These are phyloP conservation scores for Aureobasidium namibiae DNA, from an alignment of 2,329 filamentous ascomycete genomes.

Conservation along the genomic window DNA sequence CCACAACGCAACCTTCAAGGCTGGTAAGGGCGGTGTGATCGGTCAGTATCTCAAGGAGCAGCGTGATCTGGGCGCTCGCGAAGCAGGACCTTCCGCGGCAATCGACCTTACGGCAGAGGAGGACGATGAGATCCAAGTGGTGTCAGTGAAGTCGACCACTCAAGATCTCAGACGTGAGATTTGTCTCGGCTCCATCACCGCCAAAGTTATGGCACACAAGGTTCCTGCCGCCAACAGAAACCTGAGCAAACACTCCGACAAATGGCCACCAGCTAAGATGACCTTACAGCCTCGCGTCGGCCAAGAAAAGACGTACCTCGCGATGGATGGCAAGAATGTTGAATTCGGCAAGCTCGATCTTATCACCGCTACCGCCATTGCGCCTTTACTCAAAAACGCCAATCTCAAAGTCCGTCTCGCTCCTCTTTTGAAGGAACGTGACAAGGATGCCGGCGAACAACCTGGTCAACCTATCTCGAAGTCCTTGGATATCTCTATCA, in stretches of 20 bases:
- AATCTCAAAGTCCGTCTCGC: slow-evolving; percentile 59
- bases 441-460: slow-evolving; percentile 54
- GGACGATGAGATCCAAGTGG: slow-evolving; percentile 20
- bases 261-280: slow-evolving; percentile 30
- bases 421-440: slow-evolving; percentile 61
- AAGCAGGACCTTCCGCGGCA: slow-evolving; percentile 21
- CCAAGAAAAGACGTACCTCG: slow-evolving; percentile 52
- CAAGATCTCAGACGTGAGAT: slow-evolving; percentile 13
- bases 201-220: slow-evolving; percentile 16
- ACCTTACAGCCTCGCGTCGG: slow-evolving; percentile 36
- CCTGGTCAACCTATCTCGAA: slow-evolving; percentile 55
- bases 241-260: slow-evolving; percentile 54
- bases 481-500: slow-evolving; percentile 58
- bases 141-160: slow-evolving; percentile 12
- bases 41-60: slow-evolving; percentile 60
- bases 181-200: slow-evolving; percentile 15
- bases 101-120: slow-evolving; percentile 48
- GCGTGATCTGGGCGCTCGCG: slow-evolving; percentile 36
- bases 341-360: slow-evolving; percentile 71
- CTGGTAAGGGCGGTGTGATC: slow-evolving; percentile 43
- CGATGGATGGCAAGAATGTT: slow-evolving; percentile 61
- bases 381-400: slow-evolving; percentile 60
- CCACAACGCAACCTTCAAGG: slow-evolving; percentile 36
- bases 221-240: slow-evolving; percentile 14
- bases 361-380: slow-evolving; percentile 58